Evolutionary conservation across 1,284 basidiomycete genomes (phyloP).

Genomic region (Malassezia equina): DNA sequence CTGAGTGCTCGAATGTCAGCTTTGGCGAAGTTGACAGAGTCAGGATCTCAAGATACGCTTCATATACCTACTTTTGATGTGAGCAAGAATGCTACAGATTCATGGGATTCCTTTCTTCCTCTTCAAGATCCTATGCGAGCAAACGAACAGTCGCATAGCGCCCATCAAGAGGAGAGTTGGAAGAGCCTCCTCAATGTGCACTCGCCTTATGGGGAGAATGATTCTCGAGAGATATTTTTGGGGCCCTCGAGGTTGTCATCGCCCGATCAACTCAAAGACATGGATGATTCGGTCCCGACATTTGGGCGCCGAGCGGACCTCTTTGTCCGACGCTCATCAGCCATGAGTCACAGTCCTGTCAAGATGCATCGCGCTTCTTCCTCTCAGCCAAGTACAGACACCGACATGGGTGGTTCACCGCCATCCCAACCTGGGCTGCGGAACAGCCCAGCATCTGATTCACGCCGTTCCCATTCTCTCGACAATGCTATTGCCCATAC

Average conservation of each 20-base stretch:
- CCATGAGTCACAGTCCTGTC: not conserved
- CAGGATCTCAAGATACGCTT: not conserved
- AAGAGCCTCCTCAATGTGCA: constrained; percentile 1
- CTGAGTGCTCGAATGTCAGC: constrained; percentile 2
- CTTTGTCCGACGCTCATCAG: constrained; percentile 5
- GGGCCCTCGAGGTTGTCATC: not conserved
- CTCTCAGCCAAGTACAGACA: not conserved
- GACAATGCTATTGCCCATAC: not conserved
- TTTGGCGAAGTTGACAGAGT: constrained; percentile 5
- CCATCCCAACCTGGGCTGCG: not conserved
- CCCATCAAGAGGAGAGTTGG: constrained; percentile 7
- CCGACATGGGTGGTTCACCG: not conserved
- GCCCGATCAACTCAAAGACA: not conserved
- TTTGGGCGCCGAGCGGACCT: constrained; percentile 11
- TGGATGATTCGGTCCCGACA: not conserved
- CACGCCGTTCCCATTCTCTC: not conserved
- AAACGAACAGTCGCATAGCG: not conserved
- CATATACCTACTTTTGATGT: not conserved
- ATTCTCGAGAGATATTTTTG: constrained; percentile 10
- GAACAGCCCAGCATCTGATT: not conserved
- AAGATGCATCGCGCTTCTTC: not conserved
- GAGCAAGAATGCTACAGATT: not conserved
- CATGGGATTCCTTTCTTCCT: constrained; percentile 4
- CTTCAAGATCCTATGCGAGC: not conserved
- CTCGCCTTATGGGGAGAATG: not conserved